Conservation (phyloP, 306 rosid species). For the Pyrus pyrifolia region DNA sequence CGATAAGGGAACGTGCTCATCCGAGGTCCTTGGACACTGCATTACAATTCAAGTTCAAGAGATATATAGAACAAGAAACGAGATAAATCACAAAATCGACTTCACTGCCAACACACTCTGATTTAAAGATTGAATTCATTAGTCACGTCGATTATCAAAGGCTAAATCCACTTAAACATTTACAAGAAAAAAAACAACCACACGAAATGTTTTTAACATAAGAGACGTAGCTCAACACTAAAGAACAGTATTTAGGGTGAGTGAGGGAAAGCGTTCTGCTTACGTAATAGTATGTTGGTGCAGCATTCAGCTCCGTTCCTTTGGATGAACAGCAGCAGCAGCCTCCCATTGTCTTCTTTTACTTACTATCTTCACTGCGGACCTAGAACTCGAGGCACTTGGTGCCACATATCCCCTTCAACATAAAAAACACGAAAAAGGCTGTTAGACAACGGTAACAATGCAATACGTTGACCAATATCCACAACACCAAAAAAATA, state of each 20-base stretch:
- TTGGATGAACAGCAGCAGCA: slow-evolving; percentile 76
- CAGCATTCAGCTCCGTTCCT: slow-evolving; percentile 41
- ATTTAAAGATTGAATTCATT: neutral
- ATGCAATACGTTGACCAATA: neutral
- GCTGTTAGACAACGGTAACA: slow-evolving; percentile 4
- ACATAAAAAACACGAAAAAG: slow-evolving; percentile 11
- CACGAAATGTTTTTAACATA: neutral
- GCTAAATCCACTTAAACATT: neutral
- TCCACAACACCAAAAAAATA: neutral
- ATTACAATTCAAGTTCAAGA: slow-evolving; percentile 21
- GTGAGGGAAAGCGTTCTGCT: slow-evolving; percentile 22
- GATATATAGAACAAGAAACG: neutral
- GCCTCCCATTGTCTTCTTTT: slow-evolving; percentile 62
- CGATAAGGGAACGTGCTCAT: slow-evolving; percentile 76
- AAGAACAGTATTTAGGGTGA: neutral
- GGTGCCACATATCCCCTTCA: slow-evolving; percentile 40
- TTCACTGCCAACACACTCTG: neutral
- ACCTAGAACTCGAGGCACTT: slow-evolving; percentile 20
- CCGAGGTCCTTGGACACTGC: slow-evolving; percentile 75
- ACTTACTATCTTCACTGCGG: slow-evolving; percentile 34
- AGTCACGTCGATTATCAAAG: neutral
- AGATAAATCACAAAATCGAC: neutral
- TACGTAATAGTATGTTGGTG: slow-evolving; percentile 55
- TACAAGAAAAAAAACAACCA: neutral
- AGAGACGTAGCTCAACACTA: neutral